Percentiles rank a stretch among this genome's conserved stretches.
These are phyloP conservation scores for Sporothrix globosa DNA, from an alignment of 2,329 filamentous ascomycete species.

Conservation along the genomic window DNA sequence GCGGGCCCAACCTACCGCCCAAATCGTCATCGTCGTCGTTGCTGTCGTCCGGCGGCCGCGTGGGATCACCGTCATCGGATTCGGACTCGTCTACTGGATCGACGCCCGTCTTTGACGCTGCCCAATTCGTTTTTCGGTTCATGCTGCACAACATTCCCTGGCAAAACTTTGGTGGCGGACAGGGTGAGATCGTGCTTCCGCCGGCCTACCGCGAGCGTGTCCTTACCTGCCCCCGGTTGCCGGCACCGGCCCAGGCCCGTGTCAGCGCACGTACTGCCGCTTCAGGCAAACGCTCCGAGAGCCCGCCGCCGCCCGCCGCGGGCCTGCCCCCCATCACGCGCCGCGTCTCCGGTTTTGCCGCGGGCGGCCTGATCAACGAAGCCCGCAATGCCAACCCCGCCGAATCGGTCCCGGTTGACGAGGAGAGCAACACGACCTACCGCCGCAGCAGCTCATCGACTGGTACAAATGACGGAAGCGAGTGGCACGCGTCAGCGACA, in stretches of 20 bases:
- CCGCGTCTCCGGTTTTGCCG: constrained; percentile 52
- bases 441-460: constrained; percentile 23
- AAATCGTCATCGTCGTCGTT: constrained; percentile 42
- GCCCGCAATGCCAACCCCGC: constrained; percentile 53
- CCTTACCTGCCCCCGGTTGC: constrained; percentile 70
- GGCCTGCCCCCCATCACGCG: constrained; percentile 52
- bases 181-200: constrained; percentile 57
- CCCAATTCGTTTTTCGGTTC: constrained; percentile 73
- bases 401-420: constrained; percentile 29
- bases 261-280: constrained; percentile 50
- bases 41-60: constrained; percentile 32
- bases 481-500: neutral
- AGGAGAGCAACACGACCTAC: constrained; percentile 27
- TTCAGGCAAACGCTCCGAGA: constrained; percentile 43
- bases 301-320: constrained; percentile 45
- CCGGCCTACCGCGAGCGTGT: constrained; percentile 60
- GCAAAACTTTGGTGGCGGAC: constrained; percentile 35
- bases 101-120: constrained; percentile 57
- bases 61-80: constrained; percentile 50
- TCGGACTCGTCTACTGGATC: constrained; percentile 58
- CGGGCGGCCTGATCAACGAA: constrained; percentile 53
- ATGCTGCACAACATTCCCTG: constrained; percentile 58
- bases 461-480: constrained; percentile 6
- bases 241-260: constrained; percentile 68
- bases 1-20: constrained; percentile 44